phyloP scores from a whole-genome alignment of 441 rosid genomes.

The Hura crepitans region DNA sequence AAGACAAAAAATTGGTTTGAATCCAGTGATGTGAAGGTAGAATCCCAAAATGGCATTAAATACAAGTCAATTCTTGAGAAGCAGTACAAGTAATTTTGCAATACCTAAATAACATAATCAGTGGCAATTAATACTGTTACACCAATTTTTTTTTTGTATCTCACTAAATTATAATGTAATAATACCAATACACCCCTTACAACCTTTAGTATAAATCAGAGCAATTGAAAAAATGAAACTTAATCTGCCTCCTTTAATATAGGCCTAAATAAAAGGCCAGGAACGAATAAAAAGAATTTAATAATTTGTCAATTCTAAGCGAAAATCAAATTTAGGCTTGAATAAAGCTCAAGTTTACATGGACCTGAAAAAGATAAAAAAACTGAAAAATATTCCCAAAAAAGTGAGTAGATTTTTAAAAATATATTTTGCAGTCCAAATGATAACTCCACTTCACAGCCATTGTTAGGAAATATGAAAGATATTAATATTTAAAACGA shows the following conservation, averaged over 20 bases:
- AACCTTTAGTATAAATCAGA: background rate
- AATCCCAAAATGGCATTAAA: background rate
- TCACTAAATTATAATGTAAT: background rate
- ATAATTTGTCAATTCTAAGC: too few relatives aligned
- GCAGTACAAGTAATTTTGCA: background rate
- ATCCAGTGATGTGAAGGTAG: background rate
- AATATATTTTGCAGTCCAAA: conserved; percentile 1
- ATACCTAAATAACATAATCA: background rate
- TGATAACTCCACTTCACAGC: background rate
- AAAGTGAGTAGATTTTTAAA: background rate
- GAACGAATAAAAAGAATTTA: background rate
- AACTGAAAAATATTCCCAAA: background rate
- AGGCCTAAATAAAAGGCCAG: background rate
- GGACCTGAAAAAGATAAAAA: background rate
- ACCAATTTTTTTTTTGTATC: background rate
- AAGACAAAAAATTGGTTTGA: too few relatives aligned
- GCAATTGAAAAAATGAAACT: background rate
- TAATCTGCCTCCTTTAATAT: background rate
- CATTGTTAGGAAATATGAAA: background rate
- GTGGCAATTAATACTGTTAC: too few relatives aligned
- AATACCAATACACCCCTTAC: background rate
- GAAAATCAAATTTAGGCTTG: background rate
- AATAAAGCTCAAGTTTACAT: background rate
- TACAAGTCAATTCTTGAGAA: background rate
- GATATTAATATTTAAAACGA: background rate